Evolutionary conservation across 441 rosid species (phyloP).

Genomic region (Eutrema salsugineum): DNA sequence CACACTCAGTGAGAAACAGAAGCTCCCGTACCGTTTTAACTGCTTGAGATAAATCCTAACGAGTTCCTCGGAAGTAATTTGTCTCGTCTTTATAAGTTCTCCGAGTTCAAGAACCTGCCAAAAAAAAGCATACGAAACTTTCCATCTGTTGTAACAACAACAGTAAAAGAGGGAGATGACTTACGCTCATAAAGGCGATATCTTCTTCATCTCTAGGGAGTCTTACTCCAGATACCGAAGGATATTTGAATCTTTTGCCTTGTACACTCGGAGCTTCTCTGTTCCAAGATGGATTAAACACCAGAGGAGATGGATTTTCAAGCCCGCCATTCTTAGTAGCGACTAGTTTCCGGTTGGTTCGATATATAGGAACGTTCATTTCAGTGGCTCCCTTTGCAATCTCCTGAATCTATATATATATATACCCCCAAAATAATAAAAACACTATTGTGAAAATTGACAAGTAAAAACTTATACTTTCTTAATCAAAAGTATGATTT

Average conservation of each 20-base stretch:
- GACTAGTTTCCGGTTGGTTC: conserved; percentile 58
- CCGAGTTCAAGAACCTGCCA: conserved; percentile 79
- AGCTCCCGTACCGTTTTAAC: conserved; percentile 56
- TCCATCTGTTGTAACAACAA: not conserved
- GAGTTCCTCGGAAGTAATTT: conserved; percentile 72
- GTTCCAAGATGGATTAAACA: conserved; percentile 69
- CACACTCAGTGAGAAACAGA: not conserved
- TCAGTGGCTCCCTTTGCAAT: conserved; percentile 56
- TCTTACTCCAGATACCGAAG: conserved; percentile 33
- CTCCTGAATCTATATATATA: conserved; percentile 50
- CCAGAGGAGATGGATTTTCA: conserved; percentile 59
- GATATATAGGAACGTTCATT: conserved; percentile 52
- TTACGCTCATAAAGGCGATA: conserved; percentile 80
- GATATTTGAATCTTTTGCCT: conserved; percentile 43
- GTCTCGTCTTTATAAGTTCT: conserved; percentile 65
- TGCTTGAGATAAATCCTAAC: conserved; percentile 54
- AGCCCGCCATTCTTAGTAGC: conserved; percentile 73
- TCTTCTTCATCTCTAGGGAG: conserved; percentile 61
- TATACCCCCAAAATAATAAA: not conserved
- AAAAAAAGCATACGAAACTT: not conserved
- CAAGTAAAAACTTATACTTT: not conserved
- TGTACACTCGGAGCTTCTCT: conserved; percentile 25
- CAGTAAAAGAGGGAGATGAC: not conserved
- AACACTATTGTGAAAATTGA: not conserved
- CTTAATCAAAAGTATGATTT: not conserved